Base-by-base conservation (phyloP, 2,329 filamentous ascomycete species). In the Amauroascus verrucosus region DNA sequence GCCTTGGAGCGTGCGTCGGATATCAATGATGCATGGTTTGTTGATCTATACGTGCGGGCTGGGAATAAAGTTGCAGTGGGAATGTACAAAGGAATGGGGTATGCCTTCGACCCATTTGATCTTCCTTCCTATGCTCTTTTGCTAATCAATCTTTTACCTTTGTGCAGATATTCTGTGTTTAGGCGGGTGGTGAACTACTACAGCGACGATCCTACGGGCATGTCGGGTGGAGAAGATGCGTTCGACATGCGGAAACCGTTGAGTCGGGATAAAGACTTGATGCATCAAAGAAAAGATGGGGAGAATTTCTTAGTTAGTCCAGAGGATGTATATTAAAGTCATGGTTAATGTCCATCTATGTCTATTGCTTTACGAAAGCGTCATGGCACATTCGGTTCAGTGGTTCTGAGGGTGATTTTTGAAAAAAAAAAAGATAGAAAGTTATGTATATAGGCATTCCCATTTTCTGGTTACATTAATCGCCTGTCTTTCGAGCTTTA, bases 171-270 rank as follows among this genome's bases (percentile, higher is more conserved):
- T 68, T 89, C 82, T 55, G 85, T 97, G 45, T 98, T 86, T 71
- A 79, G 93, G 44, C 81, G 88, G 8, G 91, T 98, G 43, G 83
- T 88, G 62, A 85, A 86, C 63, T 98, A 98, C 70, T 98, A 98
- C 65, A 88, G 86, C 58, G 90, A 96, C 66, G 86, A 94, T 65
- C 79, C 83, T 51, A 80, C 81, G 2, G 80, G 77, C 8, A 75
- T 78, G 56, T 74, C 73, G 14, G 68, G 70, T 26, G 80, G 81
- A 48, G 89, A 95, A 70, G 91, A 97, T 73, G 93, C 91, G 16
- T 93, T 88, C 67, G 93, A 98, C 72, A 98, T 98, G 93, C 82
- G 93, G 59, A 97, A 96, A 68, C 81, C 88, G 35, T 81, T 91
- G 73, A 86, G 80, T 70, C 80, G 90, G 64, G 93, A 98, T 71